These are phyloP conservation scores for Clonostachys solani DNA, from an alignment of 2,329 filamentous ascomycete species.

Conservation along the genomic window DNA sequence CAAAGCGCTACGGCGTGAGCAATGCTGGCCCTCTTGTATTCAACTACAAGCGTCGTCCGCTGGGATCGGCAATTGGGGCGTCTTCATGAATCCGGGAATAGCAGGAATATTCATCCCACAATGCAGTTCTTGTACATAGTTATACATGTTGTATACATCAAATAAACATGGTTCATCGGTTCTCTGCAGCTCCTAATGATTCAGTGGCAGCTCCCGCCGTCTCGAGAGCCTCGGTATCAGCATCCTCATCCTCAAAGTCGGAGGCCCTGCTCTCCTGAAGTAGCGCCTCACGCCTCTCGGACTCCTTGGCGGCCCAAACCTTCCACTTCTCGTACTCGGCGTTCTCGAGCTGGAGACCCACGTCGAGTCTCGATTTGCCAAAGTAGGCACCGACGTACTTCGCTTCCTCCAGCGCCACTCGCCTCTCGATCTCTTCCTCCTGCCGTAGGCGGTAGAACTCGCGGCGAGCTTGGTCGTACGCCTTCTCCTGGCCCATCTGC, in stretches of 20 bases:
- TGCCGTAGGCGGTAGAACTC: conserved; percentile 89
- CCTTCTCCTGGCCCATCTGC: conserved; percentile 56
- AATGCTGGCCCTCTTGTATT: conserved; percentile 35
- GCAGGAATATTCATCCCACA: not conserved
- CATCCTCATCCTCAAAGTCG: conserved; percentile 10
- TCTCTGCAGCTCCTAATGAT: conserved; percentile 1
- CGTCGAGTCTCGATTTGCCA: conserved; percentile 68
- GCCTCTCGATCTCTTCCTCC: conserved; percentile 74
- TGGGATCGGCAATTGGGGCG: no score
- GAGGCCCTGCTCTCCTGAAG: no score
- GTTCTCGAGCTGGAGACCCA: conserved; percentile 82
- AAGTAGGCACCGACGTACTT: conserved; percentile 84
- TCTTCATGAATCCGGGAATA: no score
- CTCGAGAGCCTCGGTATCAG: conserved; percentile 8
- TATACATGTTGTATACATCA: conserved; percentile 9
- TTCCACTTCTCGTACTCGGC: conserved; percentile 80
- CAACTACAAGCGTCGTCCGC: conserved; percentile 19
- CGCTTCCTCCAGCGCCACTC: conserved; percentile 86
- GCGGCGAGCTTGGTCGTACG: conserved; percentile 82
- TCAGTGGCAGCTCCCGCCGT: conserved; percentile 2
- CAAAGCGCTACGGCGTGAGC: conserved; percentile 33
- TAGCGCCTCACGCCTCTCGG: conserved; percentile 33
- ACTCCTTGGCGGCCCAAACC: conserved; percentile 60
- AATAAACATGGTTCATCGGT: conserved; percentile 5
- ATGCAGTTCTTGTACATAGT: conserved; percentile 1